phyloP scores from a whole-genome alignment of 345 rosid genomes.

The Atalantia buxifolia region DNA sequence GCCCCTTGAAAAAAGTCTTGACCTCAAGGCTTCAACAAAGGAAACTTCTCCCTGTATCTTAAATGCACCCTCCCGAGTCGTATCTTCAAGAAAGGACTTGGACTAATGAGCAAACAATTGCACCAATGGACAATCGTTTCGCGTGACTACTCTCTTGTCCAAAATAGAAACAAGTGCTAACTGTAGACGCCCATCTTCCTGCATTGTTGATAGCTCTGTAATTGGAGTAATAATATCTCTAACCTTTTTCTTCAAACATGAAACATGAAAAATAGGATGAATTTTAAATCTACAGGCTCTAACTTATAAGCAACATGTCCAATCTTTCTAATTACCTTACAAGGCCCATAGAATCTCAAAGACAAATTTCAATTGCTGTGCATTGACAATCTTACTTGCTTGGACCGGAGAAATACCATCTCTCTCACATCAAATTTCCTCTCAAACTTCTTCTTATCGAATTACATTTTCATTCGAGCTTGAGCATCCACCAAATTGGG shows the following conservation, averaged over 20 bases:
- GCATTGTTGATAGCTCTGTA: background rate
- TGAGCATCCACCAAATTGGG: no score
- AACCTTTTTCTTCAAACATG: background rate
- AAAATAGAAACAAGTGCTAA: background rate
- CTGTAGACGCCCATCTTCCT: background rate
- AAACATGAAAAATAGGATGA: background rate
- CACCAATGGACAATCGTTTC: background rate
- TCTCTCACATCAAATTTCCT: background rate
- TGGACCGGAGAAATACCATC: background rate
- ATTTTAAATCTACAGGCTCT: background rate
- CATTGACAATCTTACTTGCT: background rate
- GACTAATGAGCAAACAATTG: background rate
- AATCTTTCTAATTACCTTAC: background rate
- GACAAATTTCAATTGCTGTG: background rate
- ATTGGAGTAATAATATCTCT: background rate
- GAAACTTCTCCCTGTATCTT: background rate
- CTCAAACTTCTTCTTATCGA: background rate
- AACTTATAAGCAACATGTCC: background rate
- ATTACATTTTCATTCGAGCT: no score
- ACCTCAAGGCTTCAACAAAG: background rate
- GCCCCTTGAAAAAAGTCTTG: background rate
- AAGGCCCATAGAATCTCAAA: background rate
- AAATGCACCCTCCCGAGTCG: background rate
- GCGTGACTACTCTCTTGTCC: background rate
- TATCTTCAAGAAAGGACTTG: background rate